Evolutionary conservation across 768 basidiomycete genomes (phyloP).

Genomic region (Glaciozyma antarctica): DNA sequence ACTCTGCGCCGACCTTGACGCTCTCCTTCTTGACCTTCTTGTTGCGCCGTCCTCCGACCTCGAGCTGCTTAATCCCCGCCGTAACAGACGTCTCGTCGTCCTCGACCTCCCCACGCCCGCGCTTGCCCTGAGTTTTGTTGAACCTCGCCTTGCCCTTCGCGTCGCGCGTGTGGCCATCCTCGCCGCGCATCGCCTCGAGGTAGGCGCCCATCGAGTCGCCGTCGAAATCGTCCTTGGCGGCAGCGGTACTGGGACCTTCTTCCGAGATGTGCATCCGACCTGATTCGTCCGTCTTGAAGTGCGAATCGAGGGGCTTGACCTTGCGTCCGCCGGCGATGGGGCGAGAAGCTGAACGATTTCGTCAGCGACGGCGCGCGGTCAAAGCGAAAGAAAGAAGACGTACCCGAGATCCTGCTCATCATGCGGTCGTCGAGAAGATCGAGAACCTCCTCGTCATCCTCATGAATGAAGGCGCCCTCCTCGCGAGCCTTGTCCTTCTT

Average conservation of each 20-base stretch:
- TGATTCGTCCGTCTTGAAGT: conserved; percentile 70
- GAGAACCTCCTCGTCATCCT: conserved; percentile 89
- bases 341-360: conserved; percentile 35
- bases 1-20: conserved; percentile 66
- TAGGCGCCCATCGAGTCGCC: conserved; percentile 73
- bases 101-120: conserved; percentile 51
- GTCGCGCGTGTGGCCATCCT: conserved; percentile 81
- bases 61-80: conserved; percentile 64
- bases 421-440: conserved; percentile 70
- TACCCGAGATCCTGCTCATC: conserved; percentile 42
- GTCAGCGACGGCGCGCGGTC: conserved; percentile 7
- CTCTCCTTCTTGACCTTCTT: conserved; percentile 46
- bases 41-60: conserved; percentile 48
- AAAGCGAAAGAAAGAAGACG: neutral
- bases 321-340: conserved; percentile 3
- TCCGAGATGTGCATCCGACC: conserved; percentile 24
- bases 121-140: conserved; percentile 93
- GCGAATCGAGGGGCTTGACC: conserved; percentile 35
- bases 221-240: conserved; percentile 64
- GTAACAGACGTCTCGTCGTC: conserved; percentile 39
- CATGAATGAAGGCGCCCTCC: conserved; percentile 58
- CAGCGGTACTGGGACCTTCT: conserved; percentile 53
- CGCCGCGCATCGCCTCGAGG: conserved; percentile 67
- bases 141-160: conserved; percentile 79
- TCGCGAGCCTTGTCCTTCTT: conserved; percentile 38